Percentiles rank a stretch among this genome's conserved stretches.
phyloP scores from a whole-genome alignment of 2,329 filamentous ascomycete species.

The Arthrobotrys conoides region DNA sequence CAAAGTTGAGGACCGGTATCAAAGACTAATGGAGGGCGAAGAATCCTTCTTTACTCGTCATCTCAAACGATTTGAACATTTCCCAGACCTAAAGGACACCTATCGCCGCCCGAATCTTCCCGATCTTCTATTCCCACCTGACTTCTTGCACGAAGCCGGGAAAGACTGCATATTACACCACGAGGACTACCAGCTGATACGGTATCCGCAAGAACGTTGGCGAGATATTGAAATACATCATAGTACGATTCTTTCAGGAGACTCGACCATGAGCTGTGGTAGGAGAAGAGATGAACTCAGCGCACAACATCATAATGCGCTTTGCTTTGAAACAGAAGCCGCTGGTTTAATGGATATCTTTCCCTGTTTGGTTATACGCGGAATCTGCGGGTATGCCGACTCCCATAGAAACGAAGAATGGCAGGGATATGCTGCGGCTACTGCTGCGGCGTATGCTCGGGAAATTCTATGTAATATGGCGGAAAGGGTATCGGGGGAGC shows the following conservation, averaged over 20 bases:
- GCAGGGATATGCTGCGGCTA: conserved; percentile 28
- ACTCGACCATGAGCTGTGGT: conserved; percentile 15
- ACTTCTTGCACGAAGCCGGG: not conserved
- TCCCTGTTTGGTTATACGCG: conserved; percentile 25
- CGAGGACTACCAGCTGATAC: not conserved
- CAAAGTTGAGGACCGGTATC: not conserved
- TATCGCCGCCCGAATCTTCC: not conserved
- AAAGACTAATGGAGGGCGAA: not conserved
- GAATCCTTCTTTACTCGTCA: conserved; percentile 10
- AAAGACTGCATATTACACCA: not conserved
- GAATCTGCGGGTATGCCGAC: conserved; percentile 21
- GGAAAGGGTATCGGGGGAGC: not conserved
- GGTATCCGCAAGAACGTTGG: not conserved
- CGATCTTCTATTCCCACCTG: not conserved
- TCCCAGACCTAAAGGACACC: not conserved
- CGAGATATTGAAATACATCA: conserved; percentile 16
- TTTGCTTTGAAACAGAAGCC: conserved; percentile 37
- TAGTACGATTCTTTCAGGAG: conserved; percentile 29
- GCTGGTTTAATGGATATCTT: conserved; percentile 4
- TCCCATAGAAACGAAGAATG: conserved; percentile 19
- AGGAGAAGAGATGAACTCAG: conserved; percentile 11
- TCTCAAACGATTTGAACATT: conserved; percentile 7
- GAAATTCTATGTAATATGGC: conserved; percentile 15
- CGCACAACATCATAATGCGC: conserved; percentile 22
- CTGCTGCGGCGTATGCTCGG: conserved; percentile 24